These are phyloP conservation scores for Closterium sp. DNA, from an alignment of 139 green algal species.

Conservation along the genomic window DNA sequence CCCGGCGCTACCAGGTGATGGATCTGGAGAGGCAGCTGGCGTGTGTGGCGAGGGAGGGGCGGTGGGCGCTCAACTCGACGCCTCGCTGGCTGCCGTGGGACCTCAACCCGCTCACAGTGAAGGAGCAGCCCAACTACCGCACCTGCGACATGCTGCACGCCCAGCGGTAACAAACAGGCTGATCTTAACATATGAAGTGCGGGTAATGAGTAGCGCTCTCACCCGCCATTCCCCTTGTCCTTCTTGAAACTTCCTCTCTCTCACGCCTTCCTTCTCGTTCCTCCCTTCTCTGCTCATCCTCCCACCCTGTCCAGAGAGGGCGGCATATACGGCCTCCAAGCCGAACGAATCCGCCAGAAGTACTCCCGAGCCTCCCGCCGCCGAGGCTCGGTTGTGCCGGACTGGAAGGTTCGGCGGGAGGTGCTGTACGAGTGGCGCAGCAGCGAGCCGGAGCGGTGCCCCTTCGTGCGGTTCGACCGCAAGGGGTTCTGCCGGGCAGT, in stretches of 20 bases:
- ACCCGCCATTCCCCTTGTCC: background rate
- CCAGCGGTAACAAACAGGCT: no score
- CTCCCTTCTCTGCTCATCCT: background rate
- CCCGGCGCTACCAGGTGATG: no score
- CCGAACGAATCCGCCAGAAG: background rate
- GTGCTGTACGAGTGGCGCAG: slow-evolving; percentile 26
- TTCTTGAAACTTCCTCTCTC: background rate
- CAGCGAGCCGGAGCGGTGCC: background rate
- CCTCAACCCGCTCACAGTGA: background rate
- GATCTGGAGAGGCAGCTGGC: background rate
- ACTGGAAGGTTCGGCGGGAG: slow-evolving; percentile 18
- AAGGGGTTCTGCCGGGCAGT: slow-evolving; percentile 12
- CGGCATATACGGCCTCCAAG: slow-evolving; percentile 7
- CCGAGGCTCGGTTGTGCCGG: background rate
- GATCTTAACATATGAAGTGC: no score
- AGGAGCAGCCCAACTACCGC: slow-evolving; percentile 20
- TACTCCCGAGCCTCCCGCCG: no score
- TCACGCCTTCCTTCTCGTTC: background rate
- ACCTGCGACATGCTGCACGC: slow-evolving; percentile 6
- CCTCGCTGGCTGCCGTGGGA: slow-evolving; percentile 18
- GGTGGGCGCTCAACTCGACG: slow-evolving; percentile 16
- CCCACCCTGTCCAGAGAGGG: background rate
- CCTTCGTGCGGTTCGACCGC: slow-evolving; percentile 18
- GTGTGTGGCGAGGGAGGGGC: background rate
- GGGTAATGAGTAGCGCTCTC: no score